Evolutionary conservation across 306 rosid species (phyloP).

Genomic region (Acacia confusa): DNA sequence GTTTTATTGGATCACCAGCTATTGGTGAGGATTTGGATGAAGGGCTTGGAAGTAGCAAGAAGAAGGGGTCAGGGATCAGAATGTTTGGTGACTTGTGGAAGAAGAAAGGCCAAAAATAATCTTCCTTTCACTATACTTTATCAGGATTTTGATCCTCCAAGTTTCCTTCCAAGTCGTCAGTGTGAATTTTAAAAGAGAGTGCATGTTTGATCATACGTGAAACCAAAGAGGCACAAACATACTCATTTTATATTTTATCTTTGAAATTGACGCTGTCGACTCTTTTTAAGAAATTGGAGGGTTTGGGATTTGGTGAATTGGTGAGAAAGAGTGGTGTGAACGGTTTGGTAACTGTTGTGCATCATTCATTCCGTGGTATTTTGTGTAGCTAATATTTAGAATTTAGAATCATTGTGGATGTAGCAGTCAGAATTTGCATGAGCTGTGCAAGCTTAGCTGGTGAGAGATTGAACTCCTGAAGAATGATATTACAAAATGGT

Average conservation of each 20-base stretch:
- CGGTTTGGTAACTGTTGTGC: constrained; percentile 62
- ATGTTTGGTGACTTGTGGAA: constrained; percentile 88
- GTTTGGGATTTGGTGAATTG: not conserved
- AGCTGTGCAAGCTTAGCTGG: constrained; percentile 22
- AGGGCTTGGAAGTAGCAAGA: constrained; percentile 64
- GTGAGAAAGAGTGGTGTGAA: constrained; percentile 33
- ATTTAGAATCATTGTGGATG: constrained; percentile 14
- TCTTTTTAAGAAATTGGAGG: not conserved
- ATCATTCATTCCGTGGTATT: constrained; percentile 21
- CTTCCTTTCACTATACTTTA: not conserved
- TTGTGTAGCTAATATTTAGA: constrained; percentile 37
- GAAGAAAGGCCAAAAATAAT: constrained; percentile 73
- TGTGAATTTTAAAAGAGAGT: not conserved
- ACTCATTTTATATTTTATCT: not conserved
- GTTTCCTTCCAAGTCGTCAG: not conserved
- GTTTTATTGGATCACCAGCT: constrained; percentile 71
- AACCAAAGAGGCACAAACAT: not conserved
- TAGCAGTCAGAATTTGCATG: constrained; percentile 27
- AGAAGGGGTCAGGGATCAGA: constrained; percentile 77
- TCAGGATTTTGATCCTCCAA: not conserved
- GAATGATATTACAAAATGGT: constrained; percentile 9
- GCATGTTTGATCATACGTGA: not conserved
- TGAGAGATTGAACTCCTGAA: constrained; percentile 24
- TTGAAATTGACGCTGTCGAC: not conserved
- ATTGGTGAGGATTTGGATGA: constrained; percentile 65